Base-by-base conservation (phyloP, 2,329 filamentous ascomycete species). In the Elsinoe australis region DNA sequence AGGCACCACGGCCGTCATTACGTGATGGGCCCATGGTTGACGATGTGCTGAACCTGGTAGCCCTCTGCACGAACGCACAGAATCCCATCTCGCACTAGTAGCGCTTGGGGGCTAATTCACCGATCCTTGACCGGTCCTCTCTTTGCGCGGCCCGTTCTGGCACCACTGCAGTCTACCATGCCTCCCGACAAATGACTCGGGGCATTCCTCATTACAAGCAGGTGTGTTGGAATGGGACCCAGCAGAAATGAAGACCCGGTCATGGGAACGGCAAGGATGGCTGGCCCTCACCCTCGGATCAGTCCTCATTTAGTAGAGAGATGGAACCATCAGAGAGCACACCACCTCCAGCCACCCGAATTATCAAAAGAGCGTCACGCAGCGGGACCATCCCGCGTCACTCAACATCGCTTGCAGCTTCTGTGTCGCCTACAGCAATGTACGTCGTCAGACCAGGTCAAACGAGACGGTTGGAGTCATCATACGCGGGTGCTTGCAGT, bases 261-360 rank as follows among this genome's bases (percentile, higher is more conserved):
- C 39, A 44, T 44, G 39, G 39, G 39, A 44, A 44, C 26, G 24
- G 24, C 21, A 14, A 32, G 39, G 39, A 44, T 31, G 19, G 8
- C 35, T 44, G 26, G 39, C 39, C 39, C 39, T 44, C 26, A 12
- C 15, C 9, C 39, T 44, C 39, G 39, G 39, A 44, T 44, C 39
- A 14, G 8, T 44, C 8, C 39, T 44, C 21, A 31, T 29, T 29
- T 44, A 28, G 39, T 21, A 19, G 31, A 21, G 21, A 28, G 24
- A 18, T 12, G 12, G 24, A 31, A 15, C 39, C 26, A 26, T n/a
- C n/a, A n/a, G 18, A 39, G 28, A 21, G 24, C 15, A 44, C n/a
- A n/a, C n/a, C n/a, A n/a, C 21, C 18, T 26, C 39, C 39, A 44
- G 39, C 39, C 39, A 44, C 39, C 28, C 14, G 10, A 32, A 31